Conservation (phyloP, 2,329 filamentous ascomycete species). For the Diaporthe caulivora region DNA sequence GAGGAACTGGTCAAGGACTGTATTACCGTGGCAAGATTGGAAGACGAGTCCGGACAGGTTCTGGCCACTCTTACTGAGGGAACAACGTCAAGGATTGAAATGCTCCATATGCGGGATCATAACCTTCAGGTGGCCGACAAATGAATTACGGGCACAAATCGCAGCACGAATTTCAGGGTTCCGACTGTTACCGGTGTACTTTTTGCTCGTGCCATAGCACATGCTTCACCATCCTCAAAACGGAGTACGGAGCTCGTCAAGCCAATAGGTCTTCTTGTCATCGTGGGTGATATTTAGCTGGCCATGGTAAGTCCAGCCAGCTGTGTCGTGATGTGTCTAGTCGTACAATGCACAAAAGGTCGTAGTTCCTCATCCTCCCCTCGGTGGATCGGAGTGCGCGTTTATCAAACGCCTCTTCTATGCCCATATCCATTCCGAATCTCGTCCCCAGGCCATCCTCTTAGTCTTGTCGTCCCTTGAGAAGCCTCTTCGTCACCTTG, state of each 20-base stretch:
- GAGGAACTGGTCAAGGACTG: accelerated
- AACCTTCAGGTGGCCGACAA: background rate
- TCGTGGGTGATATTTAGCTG: conserved; percentile 27
- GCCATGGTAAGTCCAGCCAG: conserved; percentile 33
- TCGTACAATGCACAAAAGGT: conserved; percentile 39
- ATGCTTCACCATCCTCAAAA: background rate
- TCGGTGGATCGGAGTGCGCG: conserved; percentile 28
- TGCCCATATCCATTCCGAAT: conserved; percentile 1
- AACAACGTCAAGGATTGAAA: background rate
- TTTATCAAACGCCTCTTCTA: conserved; percentile 18
- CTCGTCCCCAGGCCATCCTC: background rate
- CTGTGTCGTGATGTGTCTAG: conserved; percentile 38
- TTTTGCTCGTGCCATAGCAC: background rate
- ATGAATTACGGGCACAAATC: background rate
- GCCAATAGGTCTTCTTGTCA: conserved; percentile 13
- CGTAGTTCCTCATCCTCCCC: conserved; percentile 36
- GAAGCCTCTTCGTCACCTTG: conserved; percentile 98
- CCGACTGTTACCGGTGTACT: too few species aligned
- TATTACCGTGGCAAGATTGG: background rate
- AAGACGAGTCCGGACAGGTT: background rate
- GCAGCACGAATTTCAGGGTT: background rate
- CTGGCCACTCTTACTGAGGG: background rate
- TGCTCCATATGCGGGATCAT: background rate
- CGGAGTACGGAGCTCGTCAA: background rate
- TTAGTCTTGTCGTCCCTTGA: conserved; percentile 97